A percentile compares a stretch with the other conserved stretches of the same genome.
These are phyloP conservation scores for Pulveroboletus sp. DNA, from an alignment of 768 basidiomycete species.

Conservation along the genomic window DNA sequence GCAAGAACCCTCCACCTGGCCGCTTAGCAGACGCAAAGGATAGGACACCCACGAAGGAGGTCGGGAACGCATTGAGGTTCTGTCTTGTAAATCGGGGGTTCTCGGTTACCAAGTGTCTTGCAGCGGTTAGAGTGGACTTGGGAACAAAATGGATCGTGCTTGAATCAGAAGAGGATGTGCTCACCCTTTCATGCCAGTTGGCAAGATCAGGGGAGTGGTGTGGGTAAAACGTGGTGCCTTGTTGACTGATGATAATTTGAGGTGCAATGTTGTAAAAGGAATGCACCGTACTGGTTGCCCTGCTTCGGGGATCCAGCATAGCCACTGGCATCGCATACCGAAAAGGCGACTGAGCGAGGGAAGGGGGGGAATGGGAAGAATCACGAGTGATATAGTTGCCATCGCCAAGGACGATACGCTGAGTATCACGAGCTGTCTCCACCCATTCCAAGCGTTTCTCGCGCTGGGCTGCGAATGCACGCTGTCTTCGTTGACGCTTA, in stretches of 20 bases:
- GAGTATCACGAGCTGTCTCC: conserved; percentile 35
- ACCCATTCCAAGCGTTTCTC: conserved; percentile 31
- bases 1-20: conserved; percentile 43
- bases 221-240: conserved; percentile 40
- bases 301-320: conserved; percentile 5
- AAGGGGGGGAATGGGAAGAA: conserved; percentile 4
- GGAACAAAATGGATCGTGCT: conserved; percentile 29
- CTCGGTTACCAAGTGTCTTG: conserved; percentile 25
- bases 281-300: neutral
- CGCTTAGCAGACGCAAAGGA: conserved; percentile 44
- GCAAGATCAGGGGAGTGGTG: conserved; percentile 37
- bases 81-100: conserved; percentile 10
- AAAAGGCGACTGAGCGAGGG: conserved; percentile 16
- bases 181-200: conserved; percentile 30
- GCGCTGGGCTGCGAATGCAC: conserved; percentile 23
- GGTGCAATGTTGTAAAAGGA: conserved; percentile 33
- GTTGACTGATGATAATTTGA: conserved; percentile 35
- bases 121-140: conserved; percentile 32
- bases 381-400: conserved; percentile 38
- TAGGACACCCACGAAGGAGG: conserved; percentile 36
- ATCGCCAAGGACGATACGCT: conserved; percentile 37
- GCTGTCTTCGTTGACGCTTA: conserved; percentile 15
- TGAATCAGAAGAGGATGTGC: neutral
- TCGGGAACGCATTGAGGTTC: conserved; percentile 17
- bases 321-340: conserved; percentile 9